These are phyloP conservation scores for Castanopsis chinensis DNA, from an alignment of 306 rosid genomes.

Conservation along the genomic window DNA sequence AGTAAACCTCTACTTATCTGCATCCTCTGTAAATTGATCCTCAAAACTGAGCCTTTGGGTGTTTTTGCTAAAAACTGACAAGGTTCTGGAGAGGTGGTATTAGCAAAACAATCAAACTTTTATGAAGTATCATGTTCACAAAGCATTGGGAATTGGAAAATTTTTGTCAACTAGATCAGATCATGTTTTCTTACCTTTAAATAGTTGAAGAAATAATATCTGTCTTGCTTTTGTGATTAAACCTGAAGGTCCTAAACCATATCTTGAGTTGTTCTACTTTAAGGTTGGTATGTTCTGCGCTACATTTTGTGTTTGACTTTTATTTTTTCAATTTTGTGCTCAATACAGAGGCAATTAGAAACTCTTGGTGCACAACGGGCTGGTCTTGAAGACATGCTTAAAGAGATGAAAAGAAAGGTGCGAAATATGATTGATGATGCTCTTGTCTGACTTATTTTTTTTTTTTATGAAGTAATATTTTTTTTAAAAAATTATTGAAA, in stretches of 20 bases:
- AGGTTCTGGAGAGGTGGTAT: not conserved
- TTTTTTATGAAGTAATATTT: not conserved
- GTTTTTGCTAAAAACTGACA: not conserved
- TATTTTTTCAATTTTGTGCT: slow-evolving; percentile 24
- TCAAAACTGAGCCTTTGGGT: not conserved
- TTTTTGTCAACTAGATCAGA: not conserved
- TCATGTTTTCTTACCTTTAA: not conserved
- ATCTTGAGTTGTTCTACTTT: not conserved
- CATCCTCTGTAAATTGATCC: not conserved
- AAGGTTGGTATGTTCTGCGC: not conserved
- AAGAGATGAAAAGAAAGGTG: slow-evolving; percentile 99
- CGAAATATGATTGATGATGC: not conserved
- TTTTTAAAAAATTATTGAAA: too few species aligned
- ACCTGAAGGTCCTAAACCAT: not conserved
- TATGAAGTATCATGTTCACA: not conserved
- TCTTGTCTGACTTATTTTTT: not conserved
- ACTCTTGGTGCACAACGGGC: slow-evolving; percentile 98
- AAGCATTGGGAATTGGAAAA: not conserved
- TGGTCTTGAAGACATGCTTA: slow-evolving; percentile 99
- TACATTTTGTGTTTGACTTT: slow-evolving; percentile 15
- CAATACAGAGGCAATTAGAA: slow-evolving; percentile 91
- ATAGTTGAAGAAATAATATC: not conserved
- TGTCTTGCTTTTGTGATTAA: not conserved
- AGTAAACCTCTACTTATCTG: not conserved
- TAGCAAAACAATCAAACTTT: not conserved